Evolutionary conservation across 352 stramenopile genomes (phyloP), one percentile per base, ranked within the genome.

Genomic region (Pythium sukuiense): DNA sequence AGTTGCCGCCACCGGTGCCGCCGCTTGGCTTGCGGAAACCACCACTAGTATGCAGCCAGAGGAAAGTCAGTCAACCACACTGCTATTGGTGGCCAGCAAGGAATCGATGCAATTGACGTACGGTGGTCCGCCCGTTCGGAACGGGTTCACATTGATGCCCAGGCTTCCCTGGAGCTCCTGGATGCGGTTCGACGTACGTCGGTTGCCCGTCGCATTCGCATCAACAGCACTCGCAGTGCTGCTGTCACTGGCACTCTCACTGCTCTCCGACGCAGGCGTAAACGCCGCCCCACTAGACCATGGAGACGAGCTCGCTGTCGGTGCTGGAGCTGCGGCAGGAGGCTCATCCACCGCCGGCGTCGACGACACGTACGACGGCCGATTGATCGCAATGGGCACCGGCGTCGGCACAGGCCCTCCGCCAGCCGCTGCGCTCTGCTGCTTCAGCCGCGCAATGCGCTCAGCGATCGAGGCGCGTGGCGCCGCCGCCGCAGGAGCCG

Each of bases 141-240:
- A 95, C 6, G 85, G 79, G 69, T 94, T 95, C 54, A 95, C 77
- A 63, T 92, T 92, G 64, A 95, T 90, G 4, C 81, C 87, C n/a
- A 93, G 62, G 67, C 71, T 93, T 6, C 85, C 85, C 69, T 95
- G 85, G 8, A 95, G 61, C 59, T 91, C 76, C 56, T 90, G 77
- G 65, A 95, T 93, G 55, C 83, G 59, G 2, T 62, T 37, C 12
- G 70, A 76, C 79, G 63, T 77, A 76, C 35, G 78, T 77, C 55
- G 80, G 60, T 73, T 71, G 37, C 39, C 60, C 18, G 16, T n/a
- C 32, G 52, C 66, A 13, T 27, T 32, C 50, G 54, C 71, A 37
- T 65, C 65, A 52, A 76, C 77, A 13, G 61, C 37, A 39, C 18
- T 13, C 35, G 60, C 46, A 12, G 16, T 57, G 43, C n/a, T 32